These are phyloP conservation scores for Lichtheimia ramosa DNA, from an alignment of 371 early-diverging fungal species.

Conservation along the genomic window DNA sequence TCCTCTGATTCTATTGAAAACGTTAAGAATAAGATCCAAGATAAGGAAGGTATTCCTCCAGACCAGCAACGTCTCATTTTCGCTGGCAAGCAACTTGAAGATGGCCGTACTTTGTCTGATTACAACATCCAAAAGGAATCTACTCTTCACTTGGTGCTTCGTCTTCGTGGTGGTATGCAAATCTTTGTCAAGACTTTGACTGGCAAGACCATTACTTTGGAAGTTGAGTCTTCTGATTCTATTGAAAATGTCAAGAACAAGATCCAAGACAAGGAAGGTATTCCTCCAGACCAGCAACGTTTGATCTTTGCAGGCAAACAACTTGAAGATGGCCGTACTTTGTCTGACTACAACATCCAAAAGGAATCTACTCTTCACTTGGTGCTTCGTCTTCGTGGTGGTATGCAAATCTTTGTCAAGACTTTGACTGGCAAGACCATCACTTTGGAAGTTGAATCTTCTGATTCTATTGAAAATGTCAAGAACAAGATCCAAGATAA, in stretches of 20 bases:
- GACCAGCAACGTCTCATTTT: slow-evolving; percentile 88
- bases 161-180: slow-evolving; percentile 80
- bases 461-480: slow-evolving; percentile 91
- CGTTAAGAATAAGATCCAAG: slow-evolving; percentile 93
- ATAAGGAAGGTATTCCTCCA: slow-evolving; percentile 95
- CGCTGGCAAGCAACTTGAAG: slow-evolving; percentile 86
- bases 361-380: slow-evolving; percentile 91
- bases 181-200: slow-evolving; percentile 79
- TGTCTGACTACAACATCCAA: slow-evolving; percentile 64
- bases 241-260: slow-evolving; percentile 91
- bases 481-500: slow-evolving; percentile 96
- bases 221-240: slow-evolving; percentile 86
- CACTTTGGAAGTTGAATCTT: slow-evolving; percentile 89
- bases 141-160: slow-evolving; percentile 89
- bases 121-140: slow-evolving; percentile 79
- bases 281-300: slow-evolving; percentile 96
- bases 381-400: slow-evolving; percentile 90
- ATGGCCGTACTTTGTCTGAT: slow-evolving; percentile 77
- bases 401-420: slow-evolving; percentile 56
- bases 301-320: slow-evolving; percentile 96
- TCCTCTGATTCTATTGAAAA: slow-evolving; percentile 88
- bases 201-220: slow-evolving; percentile 92
- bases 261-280: slow-evolving; percentile 96
- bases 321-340: slow-evolving; percentile 80
- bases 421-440: slow-evolving; percentile 94